Conservation (phyloP, 1,139 yeast genomes). For the Debaryomyces robertsiae region DNA sequence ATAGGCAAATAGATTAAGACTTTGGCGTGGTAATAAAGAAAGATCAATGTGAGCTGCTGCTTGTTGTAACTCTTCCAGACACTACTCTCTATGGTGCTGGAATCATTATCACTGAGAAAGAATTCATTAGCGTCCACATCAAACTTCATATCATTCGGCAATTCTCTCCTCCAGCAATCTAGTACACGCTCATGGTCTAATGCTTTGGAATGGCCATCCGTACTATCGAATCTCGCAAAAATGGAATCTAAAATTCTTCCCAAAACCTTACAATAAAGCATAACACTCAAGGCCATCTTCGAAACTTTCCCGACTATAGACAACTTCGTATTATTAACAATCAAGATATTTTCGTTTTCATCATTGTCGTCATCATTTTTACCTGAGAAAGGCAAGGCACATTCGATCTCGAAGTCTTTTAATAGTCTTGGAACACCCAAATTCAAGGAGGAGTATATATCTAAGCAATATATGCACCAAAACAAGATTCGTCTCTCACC, state of each 20-base stretch:
- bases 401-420: conserved; percentile 80
- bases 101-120: conserved; percentile 39
- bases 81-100: conserved; percentile 30
- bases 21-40: conserved; percentile 77
- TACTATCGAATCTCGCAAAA: conserved; percentile 51
- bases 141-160: conserved; percentile 64
- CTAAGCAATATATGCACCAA: conserved; percentile 83
- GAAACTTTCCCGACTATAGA: conserved; percentile 71
- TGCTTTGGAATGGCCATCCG: conserved; percentile 40
- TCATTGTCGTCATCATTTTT: conserved; percentile 47
- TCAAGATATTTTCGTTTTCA: conserved; percentile 56
- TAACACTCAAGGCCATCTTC: conserved; percentile 60
- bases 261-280: conserved; percentile 72
- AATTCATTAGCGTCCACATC: conserved; percentile 69
- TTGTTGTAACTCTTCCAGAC: conserved; percentile 38
- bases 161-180: conserved; percentile 77
- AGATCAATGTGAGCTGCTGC: conserved; percentile 61
- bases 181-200: conserved; percentile 65
- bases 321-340: conserved; percentile 58
- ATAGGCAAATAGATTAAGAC: conserved; percentile 80
- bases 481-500: conserved; percentile 80
- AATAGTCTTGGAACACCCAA: conserved; percentile 82
- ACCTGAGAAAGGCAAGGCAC: conserved; percentile 77
- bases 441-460: conserved; percentile 71
- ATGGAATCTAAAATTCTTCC: conserved; percentile 71